Base-by-base conservation (phyloP, 179 eudicot genomes). In the Beta macrorhiza region DNA sequence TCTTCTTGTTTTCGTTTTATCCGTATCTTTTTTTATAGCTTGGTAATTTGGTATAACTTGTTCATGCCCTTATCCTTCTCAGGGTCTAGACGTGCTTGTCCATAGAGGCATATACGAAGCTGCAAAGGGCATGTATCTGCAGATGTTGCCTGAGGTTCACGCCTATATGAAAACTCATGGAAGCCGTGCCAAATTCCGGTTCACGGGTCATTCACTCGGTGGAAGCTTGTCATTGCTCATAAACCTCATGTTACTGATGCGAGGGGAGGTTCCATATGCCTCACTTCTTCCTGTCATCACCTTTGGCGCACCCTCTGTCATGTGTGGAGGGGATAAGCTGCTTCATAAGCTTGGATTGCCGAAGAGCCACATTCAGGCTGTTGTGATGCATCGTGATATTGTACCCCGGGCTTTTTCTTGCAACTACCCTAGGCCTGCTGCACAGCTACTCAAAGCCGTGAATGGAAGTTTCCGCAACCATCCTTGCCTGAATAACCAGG, bases 71-170 rank as follows among this genome's bases (percentile, higher is more conserved):
- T 42, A 20, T 74, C 79, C 74, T 78, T 75, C 56, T 58, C 77
- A 96, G 99, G 98, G 97, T 32, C 79, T 96, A 76, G 98, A 90
- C 83, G 90, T 91, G 69, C 85, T 88, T 82, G 99, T 96, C 84
- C 99, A 96, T 72, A 83, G 99, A 87, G 99, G 99, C 47, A 96
- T 96, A 83, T 96, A 96, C 47, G 99, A 96, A 89, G 93, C 98
- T 51, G 98, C 99, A 49, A 96, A 96, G 81, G 98, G 99, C 64
- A 92, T 96, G n/a, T 96, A 94, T 67, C 93, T 85, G 82, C 98
- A 91, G 79, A 91, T 96, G 97, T 82, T 96, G 86, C 98, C 97
- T 7, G 99, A 96, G 83, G 89, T 96, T 42, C 92, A 64, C 37
- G 89, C 90, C 42, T 95, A 89, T 80, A 83, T 94, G 76, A 86